Conservation (phyloP, 2,329 filamentous ascomycete genomes). For the Scedosporium minutisporum region DNA sequence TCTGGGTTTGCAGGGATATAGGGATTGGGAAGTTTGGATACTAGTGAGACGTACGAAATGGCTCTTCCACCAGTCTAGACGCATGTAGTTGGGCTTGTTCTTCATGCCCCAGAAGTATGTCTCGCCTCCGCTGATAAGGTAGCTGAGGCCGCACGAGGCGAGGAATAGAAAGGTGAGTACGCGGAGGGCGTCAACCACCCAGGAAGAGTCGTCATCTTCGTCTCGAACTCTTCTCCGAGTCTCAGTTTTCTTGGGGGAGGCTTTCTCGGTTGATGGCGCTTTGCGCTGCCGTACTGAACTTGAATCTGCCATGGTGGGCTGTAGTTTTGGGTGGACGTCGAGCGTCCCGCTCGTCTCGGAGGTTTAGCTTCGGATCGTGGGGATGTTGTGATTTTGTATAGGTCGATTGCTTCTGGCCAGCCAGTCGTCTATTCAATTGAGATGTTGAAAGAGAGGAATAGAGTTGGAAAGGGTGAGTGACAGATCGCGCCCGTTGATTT, state of each 20-base stretch:
- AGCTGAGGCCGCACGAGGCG: slow-evolving; percentile 61
- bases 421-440: neutral
- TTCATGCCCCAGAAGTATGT: slow-evolving; percentile 57
- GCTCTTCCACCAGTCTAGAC: slow-evolving; percentile 45
- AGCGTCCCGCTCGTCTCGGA: neutral
- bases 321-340: neutral
- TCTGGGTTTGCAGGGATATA: neutral
- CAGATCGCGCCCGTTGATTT: neutral
- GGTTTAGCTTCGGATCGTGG: neutral
- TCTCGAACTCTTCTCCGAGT: slow-evolving; percentile 26
- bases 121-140: slow-evolving; percentile 63
- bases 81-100: slow-evolving; percentile 53
- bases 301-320: slow-evolving; percentile 5
- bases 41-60: slow-evolving; percentile 42
- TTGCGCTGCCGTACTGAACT: slow-evolving; percentile 35
- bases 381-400: neutral
- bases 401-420: neutral
- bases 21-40: neutral
- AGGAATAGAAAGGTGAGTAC: slow-evolving; percentile 58
- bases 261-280: slow-evolving; percentile 9
- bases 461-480: neutral
- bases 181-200: slow-evolving; percentile 57
- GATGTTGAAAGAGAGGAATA: neutral
- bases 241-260: slow-evolving; percentile 13
- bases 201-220: slow-evolving; percentile 51